Percentiles rank a stretch among this genome's conserved stretches.
Conservation (phyloP, 2,329 filamentous ascomycete species). For the Pyrenophora tritici-repentis region DNA sequence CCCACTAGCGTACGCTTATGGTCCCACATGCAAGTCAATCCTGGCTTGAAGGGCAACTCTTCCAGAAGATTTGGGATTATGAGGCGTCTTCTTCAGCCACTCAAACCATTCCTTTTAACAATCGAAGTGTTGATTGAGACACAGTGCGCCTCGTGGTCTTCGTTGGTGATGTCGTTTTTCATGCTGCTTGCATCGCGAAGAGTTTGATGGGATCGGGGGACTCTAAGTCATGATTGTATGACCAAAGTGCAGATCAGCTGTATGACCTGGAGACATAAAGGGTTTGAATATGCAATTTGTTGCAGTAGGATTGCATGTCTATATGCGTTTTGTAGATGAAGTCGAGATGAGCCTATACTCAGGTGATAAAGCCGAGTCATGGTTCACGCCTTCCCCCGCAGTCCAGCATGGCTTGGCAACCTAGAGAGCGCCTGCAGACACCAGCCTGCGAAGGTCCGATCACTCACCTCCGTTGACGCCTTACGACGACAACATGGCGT, state of each 20-base stretch:
- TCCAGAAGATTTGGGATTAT: conserved; percentile 12
- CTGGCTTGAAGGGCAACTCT: conserved; percentile 15
- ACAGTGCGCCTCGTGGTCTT: not conserved
- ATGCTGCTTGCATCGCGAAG: not conserved
- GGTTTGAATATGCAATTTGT: conserved; percentile 32
- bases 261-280: conserved; percentile 3
- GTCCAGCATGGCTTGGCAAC: conserved; percentile 28
- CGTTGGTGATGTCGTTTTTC: too few species aligned
- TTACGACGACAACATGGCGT: conserved; percentile 35
- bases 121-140: not conserved
- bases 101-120: not conserved
- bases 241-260: conserved; percentile 5
- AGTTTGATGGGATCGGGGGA: not conserved
- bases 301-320: conserved; percentile 28
- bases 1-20: conserved; percentile 32
- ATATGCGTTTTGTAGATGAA: conserved; percentile 37
- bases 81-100: not conserved
- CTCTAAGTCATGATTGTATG: too few species aligned
- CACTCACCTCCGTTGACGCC: conserved; percentile 15
- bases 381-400: conserved; percentile 36
- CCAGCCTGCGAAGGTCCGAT: conserved; percentile 23
- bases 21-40: conserved; percentile 33
- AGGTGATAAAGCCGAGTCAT: conserved; percentile 31
- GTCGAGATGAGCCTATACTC: conserved; percentile 36
- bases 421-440: conserved; percentile 17